Evolutionary conservation across 1,284 basidiomycete genomes (phyloP), one percentile per base, ranked within the genome.

Genomic region (Apiotrichum akiyoshidainum): DNA sequence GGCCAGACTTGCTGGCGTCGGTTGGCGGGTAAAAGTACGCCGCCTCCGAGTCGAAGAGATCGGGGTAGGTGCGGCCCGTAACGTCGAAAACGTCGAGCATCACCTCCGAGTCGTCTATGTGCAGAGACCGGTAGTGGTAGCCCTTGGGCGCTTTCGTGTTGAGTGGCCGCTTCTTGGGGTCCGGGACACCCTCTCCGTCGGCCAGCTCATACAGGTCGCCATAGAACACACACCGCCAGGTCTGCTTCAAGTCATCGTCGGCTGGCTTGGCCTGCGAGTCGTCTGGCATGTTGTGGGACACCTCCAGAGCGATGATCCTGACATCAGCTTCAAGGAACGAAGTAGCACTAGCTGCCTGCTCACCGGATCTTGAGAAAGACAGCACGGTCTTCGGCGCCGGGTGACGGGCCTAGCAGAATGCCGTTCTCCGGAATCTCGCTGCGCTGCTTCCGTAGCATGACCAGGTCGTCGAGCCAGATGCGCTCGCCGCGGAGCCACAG

Each of bases 401-500:
- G 49, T 1, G 59, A 53, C 8, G 71, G 67, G 2, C 58, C 40
- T 4, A 58, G 48, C 13, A 68, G 55, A 4, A n/a, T 22, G 31
- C 64, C 66, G 1, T 11, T 37, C 12, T 44, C 14, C 0, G 72
- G 72, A 12, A 76, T 50, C 8, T 69, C 66, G 5, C 17, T 26
- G 1, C 71, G 61, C 31, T 53, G 45, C 42, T 69, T 68, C 50
- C 68, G 68, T 50, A 93, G 78, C n/a, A 90, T 83, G 26, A 92
- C 84, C 55, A 92, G 82, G 64, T 93, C 90, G 59, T 88, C 88
- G 10, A 83, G 79, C 90, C 90, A 93, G 55, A 93, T 87, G n/a
- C 89, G 83, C 71, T 93, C 91, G 0, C 86, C 83, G 11, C 90
- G 91, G 86, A 87, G 89, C 89, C 89, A 93, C 14, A 92, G 69